These are phyloP conservation scores for Megacollybia platyphylla DNA, from an alignment of 1,284 basidiomycete species.

Conservation along the genomic window DNA sequence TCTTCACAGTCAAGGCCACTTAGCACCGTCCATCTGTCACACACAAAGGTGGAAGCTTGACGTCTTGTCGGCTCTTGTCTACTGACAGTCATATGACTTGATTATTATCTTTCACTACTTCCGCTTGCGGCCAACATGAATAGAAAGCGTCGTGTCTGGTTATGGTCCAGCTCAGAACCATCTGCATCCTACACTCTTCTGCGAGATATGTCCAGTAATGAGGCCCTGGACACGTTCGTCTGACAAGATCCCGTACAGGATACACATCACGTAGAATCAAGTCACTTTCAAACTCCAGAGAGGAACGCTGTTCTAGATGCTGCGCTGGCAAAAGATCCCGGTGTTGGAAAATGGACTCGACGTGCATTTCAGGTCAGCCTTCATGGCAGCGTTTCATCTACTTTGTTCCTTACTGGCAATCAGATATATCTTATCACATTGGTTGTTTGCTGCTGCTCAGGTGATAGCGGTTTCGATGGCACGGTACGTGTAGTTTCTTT, in stretches of 20 bases:
- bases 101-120: too few relatives aligned
- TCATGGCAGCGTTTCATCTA: slow-evolving; percentile 5
- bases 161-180: too few relatives aligned
- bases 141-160: too few relatives aligned
- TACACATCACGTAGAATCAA: not conserved
- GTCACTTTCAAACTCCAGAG: slow-evolving; percentile 18
- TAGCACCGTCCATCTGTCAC: too few relatives aligned
- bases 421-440: slow-evolving; percentile 31
- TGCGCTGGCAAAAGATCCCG: slow-evolving; percentile 35
- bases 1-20: too few relatives aligned
- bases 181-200: too few relatives aligned
- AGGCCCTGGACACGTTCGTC: too few relatives aligned
- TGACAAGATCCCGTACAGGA: slow-evolving; percentile 1
- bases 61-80: too few relatives aligned
- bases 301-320: slow-evolving; percentile 28
- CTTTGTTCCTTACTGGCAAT: slow-evolving; percentile 1
- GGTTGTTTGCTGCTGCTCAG: slow-evolving; percentile 33
- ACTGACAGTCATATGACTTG: too few relatives aligned
- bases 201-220: too few relatives aligned
- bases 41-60: too few relatives aligned
- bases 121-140: too few relatives aligned
- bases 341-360: slow-evolving; percentile 23
- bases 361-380: slow-evolving; percentile 24
- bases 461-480: slow-evolving; percentile 38
- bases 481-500: slow-evolving; percentile 19